A percentile compares a stretch with the other conserved stretches of the same genome.
Evolutionary conservation across 768 basidiomycete species (phyloP).

Genomic region (Mrakia blollopis): DNA sequence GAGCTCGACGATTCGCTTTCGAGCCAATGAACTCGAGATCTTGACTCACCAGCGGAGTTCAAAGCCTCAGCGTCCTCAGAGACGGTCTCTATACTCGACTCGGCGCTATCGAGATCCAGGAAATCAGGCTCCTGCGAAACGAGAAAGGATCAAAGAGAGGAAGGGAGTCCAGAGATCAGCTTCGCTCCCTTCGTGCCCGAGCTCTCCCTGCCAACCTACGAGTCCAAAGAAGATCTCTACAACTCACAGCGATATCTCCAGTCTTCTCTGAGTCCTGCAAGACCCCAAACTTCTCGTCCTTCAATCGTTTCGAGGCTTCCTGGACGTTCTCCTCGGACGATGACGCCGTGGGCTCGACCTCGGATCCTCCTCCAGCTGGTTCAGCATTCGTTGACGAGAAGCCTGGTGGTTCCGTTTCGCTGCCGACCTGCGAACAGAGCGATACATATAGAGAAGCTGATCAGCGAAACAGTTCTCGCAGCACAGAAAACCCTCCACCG

Average conservation of each 20-base stretch:
- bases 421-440: background rate
- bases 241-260: slow-evolving; percentile 10
- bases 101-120: slow-evolving; percentile 61
- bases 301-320: background rate
- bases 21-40: background rate
- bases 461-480: background rate
- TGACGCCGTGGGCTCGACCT: slow-evolving; percentile 38
- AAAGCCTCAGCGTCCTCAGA: background rate
- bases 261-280: background rate
- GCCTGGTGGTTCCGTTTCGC: background rate
- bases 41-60: background rate
- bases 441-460: background rate
- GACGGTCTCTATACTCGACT: background rate
- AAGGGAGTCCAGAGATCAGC: background rate
- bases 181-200: no score
- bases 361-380: background rate
- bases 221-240: background rate
- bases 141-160: background rate
- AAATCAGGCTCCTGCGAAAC: slow-evolving; percentile 58
- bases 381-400: background rate
- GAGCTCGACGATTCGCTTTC: background rate
- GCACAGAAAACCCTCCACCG: no score
- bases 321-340: slow-evolving; percentile 37
- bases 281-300: slow-evolving; percentile 23
- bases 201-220: background rate